A percentile compares a stretch with the other conserved stretches of the same genome.
phyloP scores from a whole-genome alignment of 1,139 yeast species.

The Kodamaea suecica region DNA sequence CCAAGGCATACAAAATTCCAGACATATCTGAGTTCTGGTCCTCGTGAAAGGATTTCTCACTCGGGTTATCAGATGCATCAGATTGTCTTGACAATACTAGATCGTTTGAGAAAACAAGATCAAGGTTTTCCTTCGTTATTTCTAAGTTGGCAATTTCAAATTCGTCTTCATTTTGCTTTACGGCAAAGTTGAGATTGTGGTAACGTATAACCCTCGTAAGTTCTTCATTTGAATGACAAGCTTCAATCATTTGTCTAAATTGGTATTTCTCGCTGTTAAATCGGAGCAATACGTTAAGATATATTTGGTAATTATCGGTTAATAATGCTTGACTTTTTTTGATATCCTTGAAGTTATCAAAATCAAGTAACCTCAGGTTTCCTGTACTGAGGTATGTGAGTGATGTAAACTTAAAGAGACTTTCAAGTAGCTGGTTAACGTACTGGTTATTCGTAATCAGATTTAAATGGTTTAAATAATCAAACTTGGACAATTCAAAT shows the following conservation, averaged over 20 bases:
- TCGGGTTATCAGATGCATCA: conserved; percentile 14
- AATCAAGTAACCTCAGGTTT: conserved; percentile 20
- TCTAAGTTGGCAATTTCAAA: conserved; percentile 6
- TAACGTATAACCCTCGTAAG: conserved; percentile 32
- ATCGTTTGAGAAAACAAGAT: conserved; percentile 25
- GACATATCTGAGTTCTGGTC: conserved; percentile 35
- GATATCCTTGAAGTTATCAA: conserved; percentile 19
- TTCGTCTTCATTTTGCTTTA: too few relatives aligned
- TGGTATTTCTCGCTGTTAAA: conserved; percentile 45
- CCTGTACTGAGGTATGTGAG: conserved; percentile 15
- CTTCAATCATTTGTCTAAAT: conserved; percentile 43
- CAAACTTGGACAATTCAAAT: conserved; percentile 70
- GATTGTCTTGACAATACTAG: conserved; percentile 9
- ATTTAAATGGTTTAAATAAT: conserved; percentile 63
- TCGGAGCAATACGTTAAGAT: conserved; percentile 33
- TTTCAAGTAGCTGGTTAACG: conserved; percentile 39
- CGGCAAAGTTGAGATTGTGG: conserved; percentile 24
- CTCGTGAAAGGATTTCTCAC: too few relatives aligned
- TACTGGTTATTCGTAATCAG: conserved; percentile 55
- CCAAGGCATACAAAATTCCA: conserved; percentile 65
- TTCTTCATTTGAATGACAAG: conserved; percentile 41
- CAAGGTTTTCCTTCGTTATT: conserved; percentile 32
- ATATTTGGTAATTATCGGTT: conserved; percentile 30
- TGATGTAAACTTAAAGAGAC: conserved; percentile 35
- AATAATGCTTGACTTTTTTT: conserved; percentile 24